A percentile compares a stretch with the other conserved stretches of the same genome.
Evolutionary conservation across 495 filamentous ascomycete species (phyloP).

Genomic region (Penicillium tannophilum): DNA sequence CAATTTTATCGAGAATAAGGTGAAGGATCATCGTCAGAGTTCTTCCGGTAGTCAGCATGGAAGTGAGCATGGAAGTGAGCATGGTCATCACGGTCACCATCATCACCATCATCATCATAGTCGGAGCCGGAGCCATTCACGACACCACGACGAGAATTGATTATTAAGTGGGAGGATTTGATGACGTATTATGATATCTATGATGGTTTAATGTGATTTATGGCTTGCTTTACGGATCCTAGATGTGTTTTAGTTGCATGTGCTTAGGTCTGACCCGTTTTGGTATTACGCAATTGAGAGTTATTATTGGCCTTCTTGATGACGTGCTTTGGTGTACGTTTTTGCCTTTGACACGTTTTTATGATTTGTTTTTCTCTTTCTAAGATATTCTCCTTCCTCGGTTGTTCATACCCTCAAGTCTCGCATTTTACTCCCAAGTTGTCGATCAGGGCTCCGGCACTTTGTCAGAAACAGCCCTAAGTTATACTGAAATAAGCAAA

Average conservation of each 20-base stretch:
- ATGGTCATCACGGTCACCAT: slow-evolving; percentile 21
- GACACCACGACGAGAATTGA: slow-evolving; percentile 17
- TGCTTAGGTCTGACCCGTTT: background rate
- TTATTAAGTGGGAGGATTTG: slow-evolving; percentile 4
- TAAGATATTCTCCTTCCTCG: too few species aligned
- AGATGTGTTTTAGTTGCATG: background rate
- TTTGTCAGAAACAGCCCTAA: background rate
- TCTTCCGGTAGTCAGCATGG: slow-evolving; percentile 11
- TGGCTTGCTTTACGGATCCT: background rate
- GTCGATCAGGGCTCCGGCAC: background rate
- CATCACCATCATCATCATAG: slow-evolving; percentile 23
- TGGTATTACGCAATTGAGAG: background rate
- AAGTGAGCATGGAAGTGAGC: slow-evolving; percentile 14
- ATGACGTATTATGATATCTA: background rate
- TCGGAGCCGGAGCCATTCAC: slow-evolving; percentile 24
- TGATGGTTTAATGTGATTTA: background rate
- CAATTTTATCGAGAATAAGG: slow-evolving; percentile 44
- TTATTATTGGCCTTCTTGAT: background rate
- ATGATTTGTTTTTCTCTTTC: background rate
- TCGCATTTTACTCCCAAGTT: background rate
- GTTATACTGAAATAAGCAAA: background rate
- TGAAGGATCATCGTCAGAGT: slow-evolving; percentile 32
- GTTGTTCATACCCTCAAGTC: too few species aligned
- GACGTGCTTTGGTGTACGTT: background rate
- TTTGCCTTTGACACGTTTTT: background rate